Evolutionary conservation across 768 basidiomycete species (phyloP).

Genomic region (Russula brevipes): DNA sequence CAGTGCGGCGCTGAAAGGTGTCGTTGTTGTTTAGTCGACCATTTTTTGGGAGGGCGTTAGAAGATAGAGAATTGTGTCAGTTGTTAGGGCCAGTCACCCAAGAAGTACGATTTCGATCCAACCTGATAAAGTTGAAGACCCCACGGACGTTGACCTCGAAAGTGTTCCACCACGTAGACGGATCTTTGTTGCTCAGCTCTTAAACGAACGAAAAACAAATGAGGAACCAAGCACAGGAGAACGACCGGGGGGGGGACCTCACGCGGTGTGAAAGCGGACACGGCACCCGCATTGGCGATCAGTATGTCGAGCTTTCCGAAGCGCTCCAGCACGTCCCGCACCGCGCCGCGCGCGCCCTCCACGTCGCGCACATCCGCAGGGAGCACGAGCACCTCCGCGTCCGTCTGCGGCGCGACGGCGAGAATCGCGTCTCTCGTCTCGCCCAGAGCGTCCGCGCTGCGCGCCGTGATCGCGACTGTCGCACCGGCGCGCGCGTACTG

Average conservation of each 20-base stretch:
- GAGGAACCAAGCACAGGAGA: no score
- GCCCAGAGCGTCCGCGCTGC: background rate
- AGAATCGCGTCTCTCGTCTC: background rate
- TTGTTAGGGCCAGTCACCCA: no score
- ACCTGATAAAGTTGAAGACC: slow-evolving; percentile 9
- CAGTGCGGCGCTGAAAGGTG: background rate
- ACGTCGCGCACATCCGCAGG: slow-evolving; percentile 7
- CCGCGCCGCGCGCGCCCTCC: background rate
- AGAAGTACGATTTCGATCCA: no score
- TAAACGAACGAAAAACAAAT: background rate
- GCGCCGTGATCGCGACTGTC: background rate
- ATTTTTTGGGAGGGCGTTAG: no score
- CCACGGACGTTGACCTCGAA: slow-evolving; percentile 15
- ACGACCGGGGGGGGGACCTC: no score
- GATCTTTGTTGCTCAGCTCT: slow-evolving; percentile 12
- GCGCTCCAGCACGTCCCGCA: background rate
- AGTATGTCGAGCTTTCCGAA: slow-evolving; percentile 13
- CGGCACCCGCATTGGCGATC: slow-evolving; percentile 8
- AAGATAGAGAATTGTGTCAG: no score
- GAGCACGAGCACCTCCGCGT: background rate
- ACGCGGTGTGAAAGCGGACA: background rate
- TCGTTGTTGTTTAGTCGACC: no score
- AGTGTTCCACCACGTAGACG: background rate
- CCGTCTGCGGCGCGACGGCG: background rate
- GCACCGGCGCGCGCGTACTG: slow-evolving; percentile 13